A percentile compares a stretch with the other conserved stretches of the same genome.
phyloP scores from a whole-genome alignment of 139 green algal genomes.

The Coelastrella sp. region DNA sequence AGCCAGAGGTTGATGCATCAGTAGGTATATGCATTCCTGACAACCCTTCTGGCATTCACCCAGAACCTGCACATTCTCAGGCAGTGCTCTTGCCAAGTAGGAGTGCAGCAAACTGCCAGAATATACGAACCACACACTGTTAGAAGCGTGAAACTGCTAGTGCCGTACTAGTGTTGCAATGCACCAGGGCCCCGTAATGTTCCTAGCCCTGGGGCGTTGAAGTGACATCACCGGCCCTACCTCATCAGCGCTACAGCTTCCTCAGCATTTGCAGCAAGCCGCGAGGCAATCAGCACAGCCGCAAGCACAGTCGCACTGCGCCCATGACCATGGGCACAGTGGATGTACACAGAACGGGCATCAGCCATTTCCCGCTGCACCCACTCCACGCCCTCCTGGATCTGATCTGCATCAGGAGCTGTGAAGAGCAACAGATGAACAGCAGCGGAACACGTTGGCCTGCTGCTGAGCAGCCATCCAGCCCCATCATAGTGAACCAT shows the following conservation, averaged over 20 bases:
- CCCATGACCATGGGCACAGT: constrained; percentile 77
- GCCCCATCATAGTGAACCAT: not conserved
- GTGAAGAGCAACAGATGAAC: not conserved
- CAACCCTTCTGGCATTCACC: not conserved
- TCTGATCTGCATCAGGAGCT: constrained; percentile 54
- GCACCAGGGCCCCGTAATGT: not conserved
- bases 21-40: not conserved
- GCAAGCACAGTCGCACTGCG: constrained; percentile 64
- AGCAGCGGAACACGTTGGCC: not conserved
- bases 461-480: not conserved
- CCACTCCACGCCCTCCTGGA: constrained; percentile 73
- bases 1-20: not conserved
- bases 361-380: constrained; percentile 47
- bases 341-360: constrained; percentile 64
- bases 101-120: no score
- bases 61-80: no score
- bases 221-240: not conserved
- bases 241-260: constrained; percentile 50
- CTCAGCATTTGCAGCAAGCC: constrained; percentile 21
- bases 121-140: no score
- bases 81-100: no score
- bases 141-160: no score
- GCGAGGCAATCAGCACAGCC: constrained; percentile 62
- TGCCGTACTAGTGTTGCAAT: no score
- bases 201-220: not conserved